Base-by-base conservation (phyloP, 169 alveolate species). In the Plasmodium relictum region DNA sequence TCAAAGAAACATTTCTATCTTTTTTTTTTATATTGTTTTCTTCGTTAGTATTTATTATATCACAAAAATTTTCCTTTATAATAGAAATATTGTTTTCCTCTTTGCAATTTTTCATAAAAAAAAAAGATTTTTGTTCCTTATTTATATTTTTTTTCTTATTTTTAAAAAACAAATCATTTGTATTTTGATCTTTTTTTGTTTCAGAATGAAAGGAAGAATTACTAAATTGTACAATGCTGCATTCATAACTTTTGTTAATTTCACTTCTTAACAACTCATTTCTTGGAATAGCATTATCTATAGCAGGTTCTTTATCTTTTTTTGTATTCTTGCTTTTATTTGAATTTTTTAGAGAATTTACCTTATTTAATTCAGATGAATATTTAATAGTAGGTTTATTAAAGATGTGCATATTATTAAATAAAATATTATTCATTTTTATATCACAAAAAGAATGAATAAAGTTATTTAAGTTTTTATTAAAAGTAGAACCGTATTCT, bases 381-480 rank as follows among this genome's bases (percentile, higher is more conserved):
- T 71, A 71, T 16, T 52, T 71, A 59, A 71, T 26, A 52, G 41
- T 26, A 9, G 83, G 83, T 58, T 71, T 71, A 31, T 39, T 39
- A 59, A 5, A 41, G 16, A 9, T 10, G 14, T 63, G 22, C 6
- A 18, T 4, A 20, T 83, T 68, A 52, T 56, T 83, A 52, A 83
- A 83, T 22, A 83, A 58, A 26, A 83, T 44, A 8, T 44, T 24
- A 18, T 31, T 83, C 22, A 42, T 62, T 20, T 44, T 83, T 26
- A 83, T 83, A 41, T 62, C 76, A 24, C 50, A 24, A 71, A 45
- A 83, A 9, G 91, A 83, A 14, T 83, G 54, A 31, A 83, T 59
- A 45, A 83, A 83, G 18, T 56, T 83, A 71, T 83, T 83, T 52
- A 83, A 69, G 39, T 83, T 83, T 61, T 71, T 69, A 71, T 54